Conservation (phyloP, 139 green algal genomes). For the Gonium pectorale region DNA sequence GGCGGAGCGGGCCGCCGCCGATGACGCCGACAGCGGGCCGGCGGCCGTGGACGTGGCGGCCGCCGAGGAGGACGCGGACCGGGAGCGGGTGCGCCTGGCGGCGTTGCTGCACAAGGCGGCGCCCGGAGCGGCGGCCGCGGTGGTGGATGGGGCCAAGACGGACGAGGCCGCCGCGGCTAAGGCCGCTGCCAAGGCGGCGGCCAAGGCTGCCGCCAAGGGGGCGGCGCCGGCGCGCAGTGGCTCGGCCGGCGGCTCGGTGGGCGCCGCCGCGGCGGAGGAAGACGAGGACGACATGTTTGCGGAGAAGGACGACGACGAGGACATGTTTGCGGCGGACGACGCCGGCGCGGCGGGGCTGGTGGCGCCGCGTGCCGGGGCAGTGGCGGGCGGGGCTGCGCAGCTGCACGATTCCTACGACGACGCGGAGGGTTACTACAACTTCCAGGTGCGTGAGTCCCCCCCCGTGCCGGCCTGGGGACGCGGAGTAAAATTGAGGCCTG, state of each 20-base stretch:
- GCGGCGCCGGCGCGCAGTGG: too few relatives aligned
- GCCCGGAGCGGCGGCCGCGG: not conserved
- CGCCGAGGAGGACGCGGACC: constrained; percentile 21
- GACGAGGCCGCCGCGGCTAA: not conserved
- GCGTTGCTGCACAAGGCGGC: constrained; percentile 22
- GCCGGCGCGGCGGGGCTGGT: not conserved
- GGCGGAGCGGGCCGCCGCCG: not conserved
- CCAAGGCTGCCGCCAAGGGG: too few relatives aligned
- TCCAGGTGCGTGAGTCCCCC: constrained; percentile 85
- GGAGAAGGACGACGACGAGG: constrained; percentile 54
- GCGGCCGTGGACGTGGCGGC: not conserved
- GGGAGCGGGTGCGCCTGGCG: not conserved
- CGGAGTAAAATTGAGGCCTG: not conserved
- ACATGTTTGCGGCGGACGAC: constrained; percentile 9
- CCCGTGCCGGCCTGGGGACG: not conserved
- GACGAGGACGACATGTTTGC: constrained; percentile 84
- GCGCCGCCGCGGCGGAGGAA: not conserved
- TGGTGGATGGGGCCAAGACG: not conserved
- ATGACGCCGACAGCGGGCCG: constrained; percentile 41
- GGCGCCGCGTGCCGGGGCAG: not conserved
- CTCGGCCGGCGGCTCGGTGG: too few relatives aligned
- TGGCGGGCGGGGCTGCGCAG: constrained; percentile 34
- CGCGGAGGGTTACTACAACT: constrained; percentile 97
- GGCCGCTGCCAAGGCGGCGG: too few relatives aligned
- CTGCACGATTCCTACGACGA: constrained; percentile 95